Evolutionary conservation across 1,284 basidiomycete genomes (phyloP).

Genomic region (Microbotryum lychnidis-dioicae): DNA sequence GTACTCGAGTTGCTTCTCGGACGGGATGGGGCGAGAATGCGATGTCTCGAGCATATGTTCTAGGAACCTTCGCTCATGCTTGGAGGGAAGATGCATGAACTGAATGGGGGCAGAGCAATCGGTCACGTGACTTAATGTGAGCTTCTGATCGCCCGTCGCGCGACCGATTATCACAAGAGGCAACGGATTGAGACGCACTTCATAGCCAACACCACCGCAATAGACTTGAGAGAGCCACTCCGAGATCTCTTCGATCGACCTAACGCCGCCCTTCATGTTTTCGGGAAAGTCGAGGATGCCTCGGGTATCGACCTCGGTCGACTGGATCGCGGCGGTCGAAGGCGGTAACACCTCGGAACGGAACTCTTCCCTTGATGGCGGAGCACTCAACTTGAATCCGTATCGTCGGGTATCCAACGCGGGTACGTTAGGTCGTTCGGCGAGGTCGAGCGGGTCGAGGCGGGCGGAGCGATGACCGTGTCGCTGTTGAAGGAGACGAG

Average conservation of each 20-base stretch:
- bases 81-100: conserved; percentile 75
- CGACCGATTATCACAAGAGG: neutral
- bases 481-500: conserved; percentile 34
- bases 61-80: conserved; percentile 75
- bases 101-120: conserved; percentile 37
- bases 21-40: conserved; percentile 38
- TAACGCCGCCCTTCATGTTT: conserved; percentile 49
- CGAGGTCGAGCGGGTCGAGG: conserved; percentile 76
- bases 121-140: neutral
- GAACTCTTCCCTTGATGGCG: conserved; percentile 54
- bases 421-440: conserved; percentile 71
- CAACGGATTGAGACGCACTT: neutral
- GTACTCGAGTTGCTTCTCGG: conserved; percentile 49
- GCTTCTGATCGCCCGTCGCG: no score
- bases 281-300: conserved; percentile 28
- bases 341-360: conserved; percentile 38
- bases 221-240: conserved; percentile 63
- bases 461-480: conserved; percentile 71
- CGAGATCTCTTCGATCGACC: conserved; percentile 62
- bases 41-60: conserved; percentile 69
- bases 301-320: conserved; percentile 1
- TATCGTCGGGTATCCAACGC: conserved; percentile 72
- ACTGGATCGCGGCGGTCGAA: neutral
- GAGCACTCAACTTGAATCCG: conserved; percentile 50
- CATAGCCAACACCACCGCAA: conserved; percentile 73